Evolutionary conservation across 441 rosid species (phyloP).

Genomic region (Arabidopsis lyrata): DNA sequence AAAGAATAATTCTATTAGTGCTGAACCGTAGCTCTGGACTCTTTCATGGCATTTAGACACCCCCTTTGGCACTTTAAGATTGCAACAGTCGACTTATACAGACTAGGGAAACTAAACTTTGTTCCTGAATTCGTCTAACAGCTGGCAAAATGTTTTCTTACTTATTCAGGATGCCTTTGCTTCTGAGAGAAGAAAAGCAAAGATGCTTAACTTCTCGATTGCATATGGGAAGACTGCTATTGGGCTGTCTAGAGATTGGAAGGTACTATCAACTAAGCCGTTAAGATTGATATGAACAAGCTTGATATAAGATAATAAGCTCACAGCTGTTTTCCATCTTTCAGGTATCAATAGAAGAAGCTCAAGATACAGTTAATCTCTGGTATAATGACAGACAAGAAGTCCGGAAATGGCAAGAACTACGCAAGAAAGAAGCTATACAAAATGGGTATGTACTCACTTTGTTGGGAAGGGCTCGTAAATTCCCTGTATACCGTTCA

Average conservation of each 20-base stretch:
- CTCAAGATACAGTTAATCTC: slow-evolving; percentile 79
- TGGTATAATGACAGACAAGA: slow-evolving; percentile 95
- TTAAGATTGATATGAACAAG: slow-evolving; percentile 3
- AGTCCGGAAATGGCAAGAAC: slow-evolving; percentile 88
- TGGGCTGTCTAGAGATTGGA: slow-evolving; percentile 97
- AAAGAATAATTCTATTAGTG: not conserved
- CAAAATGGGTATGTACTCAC: slow-evolving; percentile 67
- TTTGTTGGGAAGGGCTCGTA: slow-evolving; percentile 88
- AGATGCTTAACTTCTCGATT: slow-evolving; percentile 98
- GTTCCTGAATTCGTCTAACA: slow-evolving; percentile 26
- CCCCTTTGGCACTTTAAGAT: not conserved
- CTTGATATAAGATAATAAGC: slow-evolving; percentile 34
- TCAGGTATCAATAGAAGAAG: slow-evolving; percentile 91
- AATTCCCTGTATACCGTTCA: slow-evolving; percentile 61
- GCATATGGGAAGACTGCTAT: slow-evolving; percentile 95
- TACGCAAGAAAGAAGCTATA: slow-evolving; percentile 75
- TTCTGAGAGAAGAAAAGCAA: slow-evolving; percentile 97
- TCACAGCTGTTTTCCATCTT: slow-evolving; percentile 34
- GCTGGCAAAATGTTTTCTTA: slow-evolving; percentile 17
- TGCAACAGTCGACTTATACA: not conserved
- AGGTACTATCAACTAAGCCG: slow-evolving; percentile 59
- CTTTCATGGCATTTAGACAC: slow-evolving; percentile 7
- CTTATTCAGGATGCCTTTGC: slow-evolving; percentile 81
- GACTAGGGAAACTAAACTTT: slow-evolving; percentile 4
- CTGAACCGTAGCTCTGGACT: slow-evolving; percentile 2